Base-by-base conservation (phyloP, 345 rosid genomes). In the Geranium rotundifolium region DNA sequence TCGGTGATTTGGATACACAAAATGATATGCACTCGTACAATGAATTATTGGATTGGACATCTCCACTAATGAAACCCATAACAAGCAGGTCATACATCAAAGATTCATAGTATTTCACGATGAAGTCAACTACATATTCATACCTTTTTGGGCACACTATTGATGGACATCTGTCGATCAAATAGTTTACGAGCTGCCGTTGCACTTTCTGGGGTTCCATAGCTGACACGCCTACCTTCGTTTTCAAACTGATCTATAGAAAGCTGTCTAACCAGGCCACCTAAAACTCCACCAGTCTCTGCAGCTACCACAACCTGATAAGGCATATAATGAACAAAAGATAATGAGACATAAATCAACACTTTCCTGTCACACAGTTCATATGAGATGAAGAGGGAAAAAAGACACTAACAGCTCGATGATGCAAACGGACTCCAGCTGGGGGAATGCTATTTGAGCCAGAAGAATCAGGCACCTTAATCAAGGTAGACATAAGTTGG, bases 161-260 rank as follows among this genome's bases (percentile, higher is more conserved):
- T 86, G 70, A 88, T 83, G 30, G 97, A 93, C 96, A 88, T 87
- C 78, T 93, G 97, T 66, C 97, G 83, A 81, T 93, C 96, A 72
- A 93, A 69, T 73, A 90, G 82, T 77, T 90, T 93, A 71, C 99
- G 90, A 14, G 99, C 97, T 56, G 97, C 99, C 62, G 85, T 81
- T 70, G 96, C 92, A 80, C 79, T 90, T 81, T 88, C 97, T 0
- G 97, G 89, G 56, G 93, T 87, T 62, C 98, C 98, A 70, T 92
- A 87, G 74, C 95, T 81, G 67, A 90, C 97, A 80, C 96, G 88
- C 61, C 97, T 85, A 65, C 96, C 96, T 79, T 93, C 97, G 69
- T 90, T 93, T 80, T 93, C 97, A 77, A 93, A 93, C 73, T 90
- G 97, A 68, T 93, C 97, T 52, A 90, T 88, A 2, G 99, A 88